Evolutionary conservation across 768 basidiomycete genomes (phyloP), one percentile per base, ranked within the genome.

Genomic region (Lentinula detonsa): DNA sequence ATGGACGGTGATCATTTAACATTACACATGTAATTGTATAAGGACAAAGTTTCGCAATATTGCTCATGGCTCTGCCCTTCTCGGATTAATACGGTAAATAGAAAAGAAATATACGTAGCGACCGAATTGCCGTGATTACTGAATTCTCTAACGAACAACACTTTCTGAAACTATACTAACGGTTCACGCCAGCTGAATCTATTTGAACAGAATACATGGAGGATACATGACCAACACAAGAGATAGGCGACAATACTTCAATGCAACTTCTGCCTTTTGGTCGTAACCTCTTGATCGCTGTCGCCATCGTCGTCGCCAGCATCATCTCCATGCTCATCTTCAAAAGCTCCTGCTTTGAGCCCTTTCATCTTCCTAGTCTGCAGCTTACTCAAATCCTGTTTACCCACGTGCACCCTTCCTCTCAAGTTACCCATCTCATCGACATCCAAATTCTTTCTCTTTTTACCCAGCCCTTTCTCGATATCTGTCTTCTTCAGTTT

Each of bases 291-390:
- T 16, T n/a, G 5, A 46, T 57, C 56, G 43, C 42, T 46, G 15
- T 39, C 58, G 5, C 11, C 28, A 40, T 52, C 49, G 5, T 33
- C 28, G 37, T 52, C 49, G 10, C 15, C 59, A 43, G 50, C 49
- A n/a, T 28, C 50, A 39, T 52, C 50, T 16, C 18, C 50, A 23
- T 48, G 35, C 6, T 33, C 57, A 42, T 48, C 57, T 9, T 59
- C 57, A 43, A 60, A 60, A 2, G 33, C 46, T 5, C 59, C 59
- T 7, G n/a, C 39, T 39, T 60, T 16, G 64, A 99, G 73, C 9
- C 93, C 96, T 77, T 97, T 98, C 93, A 98, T 96, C 81, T 97
- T 97, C 70, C 94, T 82, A 61, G 87, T 87, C 80, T 97, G 94
- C 74, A 98, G 68, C 76, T 83, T 90, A 65, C 73, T 74, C 67